These are phyloP conservation scores for Beta vulgaris DNA, from an alignment of 148 eudicot species.

Conservation along the genomic window DNA sequence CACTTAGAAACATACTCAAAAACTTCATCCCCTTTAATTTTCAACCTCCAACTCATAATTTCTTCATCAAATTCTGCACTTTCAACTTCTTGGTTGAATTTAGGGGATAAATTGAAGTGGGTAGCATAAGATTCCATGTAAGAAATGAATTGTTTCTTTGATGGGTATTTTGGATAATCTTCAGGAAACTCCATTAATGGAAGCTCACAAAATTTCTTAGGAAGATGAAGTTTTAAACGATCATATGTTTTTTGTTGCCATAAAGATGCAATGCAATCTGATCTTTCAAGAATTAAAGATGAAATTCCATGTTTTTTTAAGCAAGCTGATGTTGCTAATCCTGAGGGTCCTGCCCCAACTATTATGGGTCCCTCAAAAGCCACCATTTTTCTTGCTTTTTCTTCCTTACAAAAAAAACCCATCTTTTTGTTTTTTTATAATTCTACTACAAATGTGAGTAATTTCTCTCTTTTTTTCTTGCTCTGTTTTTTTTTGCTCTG, in stretches of 20 bases:
- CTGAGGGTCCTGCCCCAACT: slow-evolving; percentile 95
- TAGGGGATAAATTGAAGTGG: slow-evolving; percentile 54
- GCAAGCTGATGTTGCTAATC: slow-evolving; percentile 82
- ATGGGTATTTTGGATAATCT: slow-evolving; percentile 73
- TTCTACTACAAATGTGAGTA: too few species aligned
- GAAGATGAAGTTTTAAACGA: slow-evolving; percentile 86
- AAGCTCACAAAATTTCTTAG: slow-evolving; percentile 75
- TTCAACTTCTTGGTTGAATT: slow-evolving; percentile 52
- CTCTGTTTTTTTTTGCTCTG: slow-evolving; percentile 19
- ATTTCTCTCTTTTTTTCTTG: too few species aligned
- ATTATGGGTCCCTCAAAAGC: slow-evolving; percentile 68
- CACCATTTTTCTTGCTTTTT: slow-evolving; percentile 18
- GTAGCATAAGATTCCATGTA: slow-evolving; percentile 75
- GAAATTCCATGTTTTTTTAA: slow-evolving; percentile 51
- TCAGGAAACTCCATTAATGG: slow-evolving; percentile 64
- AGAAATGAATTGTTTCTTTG: slow-evolving; percentile 62
- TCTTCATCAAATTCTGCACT: slow-evolving; percentile 43
- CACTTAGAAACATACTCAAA: slow-evolving; percentile 49
- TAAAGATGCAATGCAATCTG: slow-evolving; percentile 85
- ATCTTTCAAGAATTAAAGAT: slow-evolving; percentile 68
- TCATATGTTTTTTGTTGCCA: slow-evolving; percentile 83
- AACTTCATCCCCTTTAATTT: slow-evolving; percentile 28
- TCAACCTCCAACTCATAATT: slow-evolving; percentile 47
- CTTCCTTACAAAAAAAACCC: slow-evolving; percentile 42
- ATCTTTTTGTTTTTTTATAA: too few species aligned